Evolutionary conservation across 345 rosid genomes (phyloP), one percentile per base, ranked within the genome.

Genomic region (Triadica sebifera): DNA sequence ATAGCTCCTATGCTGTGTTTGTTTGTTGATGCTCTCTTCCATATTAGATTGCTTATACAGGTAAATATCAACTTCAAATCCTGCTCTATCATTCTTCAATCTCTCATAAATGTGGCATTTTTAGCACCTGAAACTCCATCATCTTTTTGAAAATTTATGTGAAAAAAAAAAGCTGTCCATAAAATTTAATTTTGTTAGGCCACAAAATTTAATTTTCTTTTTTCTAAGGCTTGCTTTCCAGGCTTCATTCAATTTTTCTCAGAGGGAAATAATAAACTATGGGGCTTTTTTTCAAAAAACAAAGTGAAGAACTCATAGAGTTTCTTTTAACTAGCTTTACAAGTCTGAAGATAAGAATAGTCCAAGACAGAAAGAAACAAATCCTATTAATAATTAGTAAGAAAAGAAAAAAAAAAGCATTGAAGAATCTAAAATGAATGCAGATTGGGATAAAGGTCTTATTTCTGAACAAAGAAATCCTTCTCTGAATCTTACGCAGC

Each of bases 341-440:
- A 67, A 63, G 47, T 47, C 10, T 25, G 34, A 34, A 25, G 24
- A 13, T 17, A 41, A 57, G 74, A 71, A 57, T 43, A 56, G 74
- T 41, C 65, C 65, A 71, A 71, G 51, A 70, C 63, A 55, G 64
- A 57, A 55, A 70, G 64, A 70, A 70, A 56, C 73, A 70, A 57
- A 43, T 5, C 16, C 7, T 24, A 58, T 71, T 59, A 57, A 58
- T 43, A 57, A 62, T 39, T 20, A 8, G 53, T 13, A 3, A 2
- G 2, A 19, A 53, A 34, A 37, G 38, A 11, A 29, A 29, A 29
- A 29, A 1, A 29, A 19, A 55, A 56, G 12, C 17, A 59, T 9
- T 56, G 19, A 66, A 4, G 50, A 49, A 24, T 49, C 53, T 46
- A 22, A 66, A 65, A 46, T 24, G 0, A 37, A 22, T 46, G 52